A percentile compares a stretch with the other conserved stretches of the same genome.
Evolutionary conservation across 2,329 filamentous ascomycete genomes (phyloP).

Genomic region (Aspergillus hiratsukae): DNA sequence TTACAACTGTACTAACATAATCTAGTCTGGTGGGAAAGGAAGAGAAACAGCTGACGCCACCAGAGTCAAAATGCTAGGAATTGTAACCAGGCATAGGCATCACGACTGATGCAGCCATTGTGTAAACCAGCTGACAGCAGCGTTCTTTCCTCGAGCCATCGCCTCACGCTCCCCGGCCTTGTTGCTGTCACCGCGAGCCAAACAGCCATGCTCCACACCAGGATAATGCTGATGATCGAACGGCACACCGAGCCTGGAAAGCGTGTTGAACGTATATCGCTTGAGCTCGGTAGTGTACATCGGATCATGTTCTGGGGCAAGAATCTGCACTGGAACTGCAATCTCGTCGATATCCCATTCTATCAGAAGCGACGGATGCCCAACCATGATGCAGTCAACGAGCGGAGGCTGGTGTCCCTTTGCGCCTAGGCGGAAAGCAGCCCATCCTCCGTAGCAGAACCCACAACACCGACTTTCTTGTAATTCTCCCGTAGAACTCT

Average conservation of each 20-base stretch:
- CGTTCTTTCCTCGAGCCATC: conserved; percentile 47
- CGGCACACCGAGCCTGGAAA: conserved; percentile 36
- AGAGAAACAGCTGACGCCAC: neutral
- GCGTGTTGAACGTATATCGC: conserved; percentile 34
- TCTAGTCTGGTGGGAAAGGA: neutral
- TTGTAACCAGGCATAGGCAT: neutral
- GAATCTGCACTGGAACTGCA: conserved; percentile 48
- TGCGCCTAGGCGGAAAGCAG: conserved; percentile 44
- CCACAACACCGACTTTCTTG: conserved; percentile 41
- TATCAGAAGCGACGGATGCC: conserved; percentile 43
- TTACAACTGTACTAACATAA: neutral
- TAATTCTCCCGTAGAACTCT: conserved; percentile 27
- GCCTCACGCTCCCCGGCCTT: conserved; percentile 40
- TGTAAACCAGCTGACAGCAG: conserved; percentile 45
- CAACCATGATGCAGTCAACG: conserved; percentile 45
- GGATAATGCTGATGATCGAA: conserved; percentile 53
- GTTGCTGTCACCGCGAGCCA: conserved; percentile 40
- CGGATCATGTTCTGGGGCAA: conserved; percentile 49
- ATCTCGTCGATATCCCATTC: conserved; percentile 46
- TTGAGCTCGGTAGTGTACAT: conserved; percentile 47
- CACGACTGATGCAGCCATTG: conserved; percentile 8
- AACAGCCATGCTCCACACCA: conserved; percentile 45
- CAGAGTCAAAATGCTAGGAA: neutral
- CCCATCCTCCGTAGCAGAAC: conserved; percentile 54
- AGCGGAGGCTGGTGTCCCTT: conserved; percentile 32